These are phyloP conservation scores for Posidonia australis DNA, from an alignment of 106 monocot species.

Conservation along the genomic window DNA sequence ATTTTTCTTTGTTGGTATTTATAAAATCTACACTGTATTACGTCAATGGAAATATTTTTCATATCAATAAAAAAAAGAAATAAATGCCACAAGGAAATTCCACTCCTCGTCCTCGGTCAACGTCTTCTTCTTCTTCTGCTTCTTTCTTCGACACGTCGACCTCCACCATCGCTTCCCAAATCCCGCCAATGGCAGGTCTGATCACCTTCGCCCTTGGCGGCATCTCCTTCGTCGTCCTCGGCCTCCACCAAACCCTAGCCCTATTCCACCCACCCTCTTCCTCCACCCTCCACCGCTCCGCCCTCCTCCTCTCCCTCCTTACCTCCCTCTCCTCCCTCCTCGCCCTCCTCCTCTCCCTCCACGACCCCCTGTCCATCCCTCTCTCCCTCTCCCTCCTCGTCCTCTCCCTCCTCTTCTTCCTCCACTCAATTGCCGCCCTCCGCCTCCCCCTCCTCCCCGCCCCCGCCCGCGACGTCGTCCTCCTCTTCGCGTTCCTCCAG, in stretches of 20 bases:
- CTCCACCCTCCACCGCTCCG: conserved; percentile 15
- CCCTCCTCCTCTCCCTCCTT: conserved; percentile 18
- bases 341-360: conserved; percentile 11
- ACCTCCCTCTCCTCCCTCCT: conserved; percentile 9
- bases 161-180: conserved; percentile 7
- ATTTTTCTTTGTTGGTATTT: too few relatives aligned
- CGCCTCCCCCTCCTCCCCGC: conserved; percentile 29
- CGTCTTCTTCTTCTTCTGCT: too few relatives aligned
- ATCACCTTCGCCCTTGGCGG: conserved; percentile 21
- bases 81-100: too few relatives aligned
- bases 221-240: conserved; percentile 14
- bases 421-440: background rate
- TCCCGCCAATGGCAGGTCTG: conserved; percentile 18
- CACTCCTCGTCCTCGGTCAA: too few relatives aligned
- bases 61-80: too few relatives aligned
- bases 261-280: conserved; percentile 1
- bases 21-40: too few relatives aligned
- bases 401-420: conserved; percentile 15
- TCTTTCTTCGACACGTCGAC: too few relatives aligned
- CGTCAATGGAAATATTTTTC: too few relatives aligned
- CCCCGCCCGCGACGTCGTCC: conserved; percentile 42
- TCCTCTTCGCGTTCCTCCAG: conserved; percentile 35
- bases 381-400: conserved; percentile 24
- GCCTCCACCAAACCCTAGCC: conserved; percentile 17
- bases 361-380: conserved; percentile 18